Evolutionary conservation across 208 protist genomes (phyloP), one percentile per base, ranked within the genome.

Genomic region (Vickermania ingenoplastis): DNA sequence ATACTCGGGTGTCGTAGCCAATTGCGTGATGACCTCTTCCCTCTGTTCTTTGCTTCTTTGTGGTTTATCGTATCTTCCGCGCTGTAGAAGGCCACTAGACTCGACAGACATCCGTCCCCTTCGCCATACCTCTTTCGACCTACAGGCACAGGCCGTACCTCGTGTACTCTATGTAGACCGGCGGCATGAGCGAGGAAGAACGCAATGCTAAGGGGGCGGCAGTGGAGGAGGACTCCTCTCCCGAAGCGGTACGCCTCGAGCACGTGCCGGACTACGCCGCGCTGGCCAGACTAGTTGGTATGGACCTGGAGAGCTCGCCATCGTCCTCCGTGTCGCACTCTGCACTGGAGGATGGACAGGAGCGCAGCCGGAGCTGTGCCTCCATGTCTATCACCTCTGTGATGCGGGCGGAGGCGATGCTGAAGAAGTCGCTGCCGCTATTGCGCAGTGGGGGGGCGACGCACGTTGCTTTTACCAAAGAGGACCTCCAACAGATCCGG

Each of bases 401-500:
- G 51, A 77, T 69, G 17, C 59, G 63, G 25, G 75, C 79, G 7
- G 79, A 91, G 72, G 63, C 61, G 31, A 57, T 70, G 13, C 59
- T 91, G 54, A 65, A 75, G 27, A 73, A 70, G 29, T 65, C 61
- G 25, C 67, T 91, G 28, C 48, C 70, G 0, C 61, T 91, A 58
- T 56, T 77, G 0, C 36, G 36, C 36, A n/a, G n/a, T n/a, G n/a
- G n/a, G n/a, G 36, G 36, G 7, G 36, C 11, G 11, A 45, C 36
- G 11, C 36, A 45, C 17, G 36, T 77, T 17, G 49, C 73, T 41
- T 77, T 91, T 26, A 81, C 66, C 3, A 61, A 28, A n/a, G 76
- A 82, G 3, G 85, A 92, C 54, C 64, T 92, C 28, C 27, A 52
- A 5, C 74, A 67, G 53, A 77, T 92, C 28, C 75, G 57, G 0